A percentile compares a stretch with the other conserved stretches of the same genome.
These are phyloP conservation scores for Acacia concinna DNA, from an alignment of 331 rosid genomes.

Conservation along the genomic window DNA sequence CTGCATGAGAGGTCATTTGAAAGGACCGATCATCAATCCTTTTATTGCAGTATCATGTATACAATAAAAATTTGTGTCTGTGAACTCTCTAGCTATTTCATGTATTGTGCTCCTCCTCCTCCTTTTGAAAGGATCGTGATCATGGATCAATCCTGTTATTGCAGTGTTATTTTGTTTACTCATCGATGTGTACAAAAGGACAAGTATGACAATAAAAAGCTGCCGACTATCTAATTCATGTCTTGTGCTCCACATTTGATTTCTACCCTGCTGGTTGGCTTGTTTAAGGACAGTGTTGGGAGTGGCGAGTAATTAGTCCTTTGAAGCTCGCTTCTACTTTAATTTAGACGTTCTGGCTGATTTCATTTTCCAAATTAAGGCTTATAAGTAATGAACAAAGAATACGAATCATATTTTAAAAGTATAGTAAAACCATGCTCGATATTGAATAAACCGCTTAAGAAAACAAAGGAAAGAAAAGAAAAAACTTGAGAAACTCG, in stretches of 20 bases:
- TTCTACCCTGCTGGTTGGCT: neutral
- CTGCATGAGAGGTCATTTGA: conserved; percentile 12
- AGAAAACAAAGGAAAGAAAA: too few relatives aligned
- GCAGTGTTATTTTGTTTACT: conserved; percentile 26
- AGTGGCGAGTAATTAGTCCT: neutral
- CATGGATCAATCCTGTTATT: conserved; percentile 13
- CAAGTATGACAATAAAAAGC: conserved; percentile 12
- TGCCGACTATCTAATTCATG: neutral
- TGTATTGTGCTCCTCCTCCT: neutral
- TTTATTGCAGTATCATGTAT: conserved; percentile 26
- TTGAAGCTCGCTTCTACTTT: neutral
- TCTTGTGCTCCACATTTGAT: neutral
- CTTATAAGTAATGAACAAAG: neutral
- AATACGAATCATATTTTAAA: neutral
- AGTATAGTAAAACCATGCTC: neutral
- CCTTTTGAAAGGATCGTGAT: conserved; percentile 23
- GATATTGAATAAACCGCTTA: neutral
- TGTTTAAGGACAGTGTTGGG: neutral
- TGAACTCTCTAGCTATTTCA: neutral
- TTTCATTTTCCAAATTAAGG: neutral
- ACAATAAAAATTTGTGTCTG: neutral
- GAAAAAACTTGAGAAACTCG: too few relatives aligned
- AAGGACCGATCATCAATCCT: conserved; percentile 23
- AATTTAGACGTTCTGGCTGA: neutral
- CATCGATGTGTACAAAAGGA: conserved; percentile 30